Evolutionary conservation across 129 eudicot genomes (phyloP).

Genomic region (Centrapalus pauciflorus): DNA sequence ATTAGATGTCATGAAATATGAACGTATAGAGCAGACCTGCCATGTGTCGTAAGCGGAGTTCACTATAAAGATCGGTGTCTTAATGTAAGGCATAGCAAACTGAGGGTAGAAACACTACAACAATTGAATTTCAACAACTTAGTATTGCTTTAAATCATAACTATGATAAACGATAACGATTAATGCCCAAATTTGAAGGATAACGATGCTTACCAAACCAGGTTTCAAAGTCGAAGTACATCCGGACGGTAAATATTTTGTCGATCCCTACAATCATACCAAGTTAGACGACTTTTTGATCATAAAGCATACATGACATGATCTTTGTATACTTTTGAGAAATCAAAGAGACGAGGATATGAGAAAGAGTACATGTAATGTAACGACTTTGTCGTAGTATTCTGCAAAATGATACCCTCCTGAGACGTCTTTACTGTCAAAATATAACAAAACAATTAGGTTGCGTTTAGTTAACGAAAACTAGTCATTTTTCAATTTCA

Average conservation of each 20-base stretch:
- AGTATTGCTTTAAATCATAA: background rate
- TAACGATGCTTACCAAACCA: constrained; percentile 25
- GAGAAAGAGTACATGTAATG: constrained; percentile 31
- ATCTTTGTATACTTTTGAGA: background rate
- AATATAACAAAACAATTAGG: too few species aligned
- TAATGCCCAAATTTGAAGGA: background rate
- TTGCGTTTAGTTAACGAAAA: too few species aligned
- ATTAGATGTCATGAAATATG: background rate
- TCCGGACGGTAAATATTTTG: constrained; percentile 28
- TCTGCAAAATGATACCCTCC: constrained; percentile 21
- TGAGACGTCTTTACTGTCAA: constrained; percentile 26
- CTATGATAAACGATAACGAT: background rate
- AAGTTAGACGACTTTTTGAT: background rate
- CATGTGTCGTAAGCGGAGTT: constrained; percentile 43
- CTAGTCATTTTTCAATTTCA: too few species aligned
- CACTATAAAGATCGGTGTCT: constrained; percentile 30
- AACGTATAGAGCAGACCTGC: constrained; percentile 29
- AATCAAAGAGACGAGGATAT: background rate
- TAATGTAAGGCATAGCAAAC: constrained; percentile 16
- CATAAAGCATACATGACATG: background rate
- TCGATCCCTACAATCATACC: constrained; percentile 32
- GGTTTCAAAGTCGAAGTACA: constrained; percentile 40
- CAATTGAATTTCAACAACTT: background rate
- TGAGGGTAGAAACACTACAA: constrained; percentile 41
- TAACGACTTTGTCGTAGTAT: constrained; percentile 20